These are phyloP conservation scores for Tylopilus subfusipes DNA, from an alignment of 768 basidiomycete species.

Conservation along the genomic window DNA sequence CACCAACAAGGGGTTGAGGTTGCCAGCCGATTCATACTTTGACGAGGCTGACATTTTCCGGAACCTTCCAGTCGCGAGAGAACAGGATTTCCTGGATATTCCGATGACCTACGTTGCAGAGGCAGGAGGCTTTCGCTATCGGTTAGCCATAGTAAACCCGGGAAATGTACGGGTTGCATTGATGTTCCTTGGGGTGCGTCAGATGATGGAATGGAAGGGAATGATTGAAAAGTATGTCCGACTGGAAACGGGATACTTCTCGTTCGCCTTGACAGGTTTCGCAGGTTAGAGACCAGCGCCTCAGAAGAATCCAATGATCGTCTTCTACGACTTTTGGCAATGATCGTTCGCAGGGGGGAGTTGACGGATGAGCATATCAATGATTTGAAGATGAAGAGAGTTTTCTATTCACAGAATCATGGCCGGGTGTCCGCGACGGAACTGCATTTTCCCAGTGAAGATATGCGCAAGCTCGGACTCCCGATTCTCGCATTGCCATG, in stretches of 20 bases:
- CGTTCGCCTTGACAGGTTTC: slow-evolving; percentile 9
- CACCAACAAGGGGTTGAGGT: slow-evolving; percentile 67
- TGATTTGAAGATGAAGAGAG: not conserved
- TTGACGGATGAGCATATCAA: not conserved
- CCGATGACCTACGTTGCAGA: not conserved
- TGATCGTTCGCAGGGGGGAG: slow-evolving; percentile 41
- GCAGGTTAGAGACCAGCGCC: slow-evolving; percentile 9
- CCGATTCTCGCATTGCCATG: slow-evolving; percentile 55
- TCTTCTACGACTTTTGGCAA: slow-evolving; percentile 56
- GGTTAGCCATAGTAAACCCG: too few relatives aligned
- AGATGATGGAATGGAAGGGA: slow-evolving; percentile 32
- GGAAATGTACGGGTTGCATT: too few relatives aligned
- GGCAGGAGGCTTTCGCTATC: not conserved
- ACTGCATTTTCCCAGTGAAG: slow-evolving; percentile 76
- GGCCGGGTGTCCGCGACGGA: slow-evolving; percentile 31
- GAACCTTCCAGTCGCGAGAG: slow-evolving; percentile 15
- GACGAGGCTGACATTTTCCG: slow-evolving; percentile 74
- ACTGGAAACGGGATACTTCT: slow-evolving; percentile 51
- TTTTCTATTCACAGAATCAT: slow-evolving; percentile 7
- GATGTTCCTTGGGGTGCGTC: slow-evolving; percentile 20
- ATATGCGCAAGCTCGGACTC: slow-evolving; percentile 65
- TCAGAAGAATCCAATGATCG: slow-evolving; percentile 14
- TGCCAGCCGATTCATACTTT: slow-evolving; percentile 75
- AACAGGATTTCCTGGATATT: not conserved
- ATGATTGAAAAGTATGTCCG: slow-evolving; percentile 12